A percentile compares a stretch with the other conserved stretches of the same genome.
phyloP scores from a whole-genome alignment of 1,284 basidiomycete genomes.

The Cutaneotrichosporon sp. region DNA sequence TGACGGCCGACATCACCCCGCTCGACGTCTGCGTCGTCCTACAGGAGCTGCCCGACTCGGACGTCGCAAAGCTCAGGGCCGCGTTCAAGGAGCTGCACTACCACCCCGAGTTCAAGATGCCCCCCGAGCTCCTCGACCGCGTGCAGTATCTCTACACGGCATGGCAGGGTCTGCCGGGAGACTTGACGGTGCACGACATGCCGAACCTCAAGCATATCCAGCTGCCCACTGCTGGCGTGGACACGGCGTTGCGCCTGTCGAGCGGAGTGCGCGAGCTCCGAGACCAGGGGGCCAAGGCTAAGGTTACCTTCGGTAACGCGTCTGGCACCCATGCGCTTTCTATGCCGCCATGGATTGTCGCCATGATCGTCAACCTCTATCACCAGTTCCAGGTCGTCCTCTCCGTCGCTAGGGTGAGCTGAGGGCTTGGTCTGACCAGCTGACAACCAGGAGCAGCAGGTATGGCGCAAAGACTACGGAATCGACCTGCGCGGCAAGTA shows the following conservation, averaged over 20 bases:
- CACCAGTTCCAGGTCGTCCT: conserved; percentile 39
- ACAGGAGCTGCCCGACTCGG: conserved; percentile 17
- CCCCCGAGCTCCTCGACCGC: not conserved
- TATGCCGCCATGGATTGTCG: conserved; percentile 43
- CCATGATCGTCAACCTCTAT: conserved; percentile 30
- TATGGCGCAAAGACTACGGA: conserved; percentile 30
- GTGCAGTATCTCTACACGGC: conserved; percentile 14
- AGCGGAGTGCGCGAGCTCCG: conserved; percentile 17
- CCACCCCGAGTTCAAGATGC: conserved; percentile 16
- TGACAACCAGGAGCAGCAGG: conserved; percentile 22
- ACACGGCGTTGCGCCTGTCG: conserved; percentile 20
- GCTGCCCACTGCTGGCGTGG: conserved; percentile 35
- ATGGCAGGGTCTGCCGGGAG: conserved; percentile 9
- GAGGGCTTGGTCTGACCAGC: not conserved
- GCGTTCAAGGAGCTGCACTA: conserved; percentile 37
- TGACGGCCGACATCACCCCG: conserved; percentile 2
- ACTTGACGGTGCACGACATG: conserved; percentile 18
- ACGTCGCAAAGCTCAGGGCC: conserved; percentile 26
- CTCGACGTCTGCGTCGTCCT: conserved; percentile 16
- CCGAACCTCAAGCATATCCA: conserved; percentile 36
- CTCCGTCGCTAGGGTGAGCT: conserved; percentile 28
- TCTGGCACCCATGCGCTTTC: conserved; percentile 41
- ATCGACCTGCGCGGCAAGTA: conserved; percentile 22
- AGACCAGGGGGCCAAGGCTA: not conserved
- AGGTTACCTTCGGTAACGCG: conserved; percentile 34